These are phyloP conservation scores for Coemansia asiatica DNA, from an alignment of 192 early-diverging fungal species.

Conservation along the genomic window DNA sequence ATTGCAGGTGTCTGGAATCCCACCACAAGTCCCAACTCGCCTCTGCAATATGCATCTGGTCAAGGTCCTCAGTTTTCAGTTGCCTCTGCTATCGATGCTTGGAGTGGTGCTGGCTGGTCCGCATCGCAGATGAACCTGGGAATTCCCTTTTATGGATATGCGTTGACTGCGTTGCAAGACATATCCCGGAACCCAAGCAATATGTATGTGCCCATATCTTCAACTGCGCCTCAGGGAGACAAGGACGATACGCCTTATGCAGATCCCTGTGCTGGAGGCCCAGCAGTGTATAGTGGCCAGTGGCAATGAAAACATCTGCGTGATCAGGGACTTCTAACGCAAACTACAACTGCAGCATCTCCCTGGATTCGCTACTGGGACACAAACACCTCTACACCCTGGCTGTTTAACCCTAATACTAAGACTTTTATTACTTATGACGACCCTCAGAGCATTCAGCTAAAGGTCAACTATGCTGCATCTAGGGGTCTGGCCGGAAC, in stretches of 20 bases:
- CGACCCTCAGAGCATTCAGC: constrained; percentile 59
- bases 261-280: constrained; percentile 50
- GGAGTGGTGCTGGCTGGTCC: constrained; percentile 59
- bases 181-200: constrained; percentile 16
- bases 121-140: constrained; percentile 57
- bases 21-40: constrained; percentile 57
- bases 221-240: constrained; percentile 55
- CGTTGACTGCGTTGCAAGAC: constrained; percentile 10
- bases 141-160: constrained; percentile 60
- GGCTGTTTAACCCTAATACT: constrained; percentile 62
- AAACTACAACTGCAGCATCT: constrained; percentile 14
- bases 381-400: constrained; percentile 59
- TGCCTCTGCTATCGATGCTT: constrained; percentile 46
- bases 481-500: constrained; percentile 59
- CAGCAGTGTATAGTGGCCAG: constrained; percentile 54
- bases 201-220: constrained; percentile 10
- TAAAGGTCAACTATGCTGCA: constrained; percentile 60
- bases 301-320: constrained; percentile 65
- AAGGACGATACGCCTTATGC: constrained; percentile 53
- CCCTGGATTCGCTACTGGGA: constrained; percentile 67
- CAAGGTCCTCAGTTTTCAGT: constrained; percentile 24
- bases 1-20: constrained; percentile 56
- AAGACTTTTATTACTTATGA: constrained; percentile 68
- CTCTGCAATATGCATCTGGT: too few species aligned
- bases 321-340: constrained; percentile 48